Evolutionary conservation across 805 yeast species (phyloP).

Genomic region (Myxozyma kluyveri): DNA sequence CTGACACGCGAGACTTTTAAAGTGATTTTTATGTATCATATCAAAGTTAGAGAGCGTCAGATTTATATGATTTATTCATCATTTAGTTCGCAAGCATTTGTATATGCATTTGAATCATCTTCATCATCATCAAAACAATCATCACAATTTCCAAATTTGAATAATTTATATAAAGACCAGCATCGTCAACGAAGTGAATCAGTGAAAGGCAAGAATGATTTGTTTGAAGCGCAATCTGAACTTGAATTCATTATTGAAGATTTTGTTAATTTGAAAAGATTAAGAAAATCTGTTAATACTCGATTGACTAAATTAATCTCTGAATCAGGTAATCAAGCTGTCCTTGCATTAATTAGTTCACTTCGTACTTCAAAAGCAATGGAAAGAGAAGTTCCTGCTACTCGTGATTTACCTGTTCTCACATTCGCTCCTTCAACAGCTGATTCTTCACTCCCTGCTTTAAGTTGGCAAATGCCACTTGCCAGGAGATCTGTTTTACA

Average conservation of each 20-base stretch:
- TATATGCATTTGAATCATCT: conserved; percentile 68
- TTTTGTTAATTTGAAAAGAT: conserved; percentile 52
- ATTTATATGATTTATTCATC: conserved; percentile 66
- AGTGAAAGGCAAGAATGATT: conserved; percentile 27
- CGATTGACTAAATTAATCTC: conserved; percentile 8
- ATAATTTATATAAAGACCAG: conserved; percentile 47
- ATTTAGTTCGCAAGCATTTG: conserved; percentile 48
- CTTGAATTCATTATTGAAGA: conserved; percentile 56
- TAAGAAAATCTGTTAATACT: conserved; percentile 51
- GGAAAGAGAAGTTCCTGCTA: conserved; percentile 45
- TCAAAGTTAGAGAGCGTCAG: conserved; percentile 71
- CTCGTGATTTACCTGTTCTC: conserved; percentile 57
- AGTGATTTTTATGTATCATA: conserved; percentile 63
- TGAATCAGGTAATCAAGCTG: conserved; percentile 16
- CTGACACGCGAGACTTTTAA: conserved; percentile 40
- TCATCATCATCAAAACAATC: conserved; percentile 53
- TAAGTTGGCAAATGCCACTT: conserved; percentile 76
- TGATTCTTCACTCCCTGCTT: conserved; percentile 62
- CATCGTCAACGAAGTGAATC: conserved; percentile 39
- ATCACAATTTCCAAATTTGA: conserved; percentile 52
- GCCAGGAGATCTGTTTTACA: conserved; percentile 66
- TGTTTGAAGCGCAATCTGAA: conserved; percentile 52
- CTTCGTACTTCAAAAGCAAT: background rate
- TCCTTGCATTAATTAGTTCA: conserved; percentile 10
- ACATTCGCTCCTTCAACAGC: conserved; percentile 53